These are phyloP conservation scores for Retiboletus flavoniger DNA, from an alignment of 1,284 basidiomycete species.

Conservation along the genomic window DNA sequence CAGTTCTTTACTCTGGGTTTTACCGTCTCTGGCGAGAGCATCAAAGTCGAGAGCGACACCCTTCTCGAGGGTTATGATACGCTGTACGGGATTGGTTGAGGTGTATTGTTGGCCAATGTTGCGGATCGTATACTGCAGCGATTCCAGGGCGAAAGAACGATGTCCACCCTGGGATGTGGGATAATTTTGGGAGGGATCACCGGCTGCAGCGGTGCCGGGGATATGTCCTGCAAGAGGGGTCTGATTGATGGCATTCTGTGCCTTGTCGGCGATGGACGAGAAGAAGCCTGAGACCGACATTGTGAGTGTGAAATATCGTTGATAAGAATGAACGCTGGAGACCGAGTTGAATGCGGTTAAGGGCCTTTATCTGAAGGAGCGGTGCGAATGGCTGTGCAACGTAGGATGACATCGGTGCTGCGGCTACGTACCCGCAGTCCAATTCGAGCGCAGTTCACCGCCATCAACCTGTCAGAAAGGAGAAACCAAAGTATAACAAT, in stretches of 20 bases:
- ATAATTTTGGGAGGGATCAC: slow-evolving; percentile 40
- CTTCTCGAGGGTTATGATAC: slow-evolving; percentile 73
- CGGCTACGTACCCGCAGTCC: slow-evolving; percentile 7
- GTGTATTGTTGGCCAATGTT: slow-evolving; percentile 73
- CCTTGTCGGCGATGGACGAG: slow-evolving; percentile 68
- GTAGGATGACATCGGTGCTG: slow-evolving; percentile 1
- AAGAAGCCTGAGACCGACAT: slow-evolving; percentile 65
- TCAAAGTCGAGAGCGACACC: slow-evolving; percentile 73
- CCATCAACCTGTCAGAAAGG: slow-evolving; percentile 6
- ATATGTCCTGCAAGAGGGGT: slow-evolving; percentile 55
- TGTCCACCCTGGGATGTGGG: slow-evolving; percentile 42
- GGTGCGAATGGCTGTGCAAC: slow-evolving; percentile 24
- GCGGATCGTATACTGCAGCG: slow-evolving; percentile 68
- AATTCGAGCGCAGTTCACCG: neutral
- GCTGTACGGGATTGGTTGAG: slow-evolving; percentile 61
- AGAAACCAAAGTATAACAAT: slow-evolving; percentile 13
- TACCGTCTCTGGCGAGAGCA: slow-evolving; percentile 58
- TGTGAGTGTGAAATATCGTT: slow-evolving; percentile 4
- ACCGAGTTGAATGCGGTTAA: slow-evolving; percentile 10
- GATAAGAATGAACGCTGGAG: neutral
- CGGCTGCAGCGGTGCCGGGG: slow-evolving; percentile 40
- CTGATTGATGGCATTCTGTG: slow-evolving; percentile 62
- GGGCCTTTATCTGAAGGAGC: slow-evolving; percentile 21
- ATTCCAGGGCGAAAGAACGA: slow-evolving; percentile 56
- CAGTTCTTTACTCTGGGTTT: slow-evolving; percentile 75